These are phyloP conservation scores for Poa annua DNA, from an alignment of 176 grass and related monocot species.

Conservation along the genomic window DNA sequence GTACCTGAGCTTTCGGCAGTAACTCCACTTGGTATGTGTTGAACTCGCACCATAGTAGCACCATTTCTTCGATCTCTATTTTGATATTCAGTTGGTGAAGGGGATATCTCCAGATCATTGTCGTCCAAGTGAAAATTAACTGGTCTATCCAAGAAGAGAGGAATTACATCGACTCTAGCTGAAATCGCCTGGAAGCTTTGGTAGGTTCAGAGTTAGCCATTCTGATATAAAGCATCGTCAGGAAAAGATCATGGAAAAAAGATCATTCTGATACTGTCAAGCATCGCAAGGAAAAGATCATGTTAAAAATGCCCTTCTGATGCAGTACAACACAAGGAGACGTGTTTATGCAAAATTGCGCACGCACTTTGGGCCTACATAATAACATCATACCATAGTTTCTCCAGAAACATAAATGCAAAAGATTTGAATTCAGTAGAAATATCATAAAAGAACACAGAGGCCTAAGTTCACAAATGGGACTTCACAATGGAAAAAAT, in stretches of 20 bases:
- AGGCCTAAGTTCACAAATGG: neutral
- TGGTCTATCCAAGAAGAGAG: conserved; percentile 76
- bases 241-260: conserved; percentile 1
- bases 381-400: conserved; percentile 11
- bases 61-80: conserved; percentile 29
- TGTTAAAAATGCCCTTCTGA: neutral
- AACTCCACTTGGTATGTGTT: conserved; percentile 69
- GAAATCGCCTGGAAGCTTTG: conserved; percentile 72
- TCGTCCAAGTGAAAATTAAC: conserved; percentile 64
- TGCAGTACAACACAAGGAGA: neutral
- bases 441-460: conserved; percentile 5
- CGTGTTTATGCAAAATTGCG: neutral
- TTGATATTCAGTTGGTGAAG: conserved; percentile 37
- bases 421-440: neutral
- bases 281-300: neutral
- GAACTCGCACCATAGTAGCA: conserved; percentile 43
- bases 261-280: neutral
- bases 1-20: conserved; percentile 90
- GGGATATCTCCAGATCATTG: conserved; percentile 65
- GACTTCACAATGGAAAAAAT: neutral
- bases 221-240: conserved; percentile 27
- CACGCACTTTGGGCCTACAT: neutral
- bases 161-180: conserved; percentile 79
- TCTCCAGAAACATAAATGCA: neutral
- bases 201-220: conserved; percentile 42